phyloP scores from a whole-genome alignment of 345 rosid genomes.

The Melaleuca quinquenervia region DNA sequence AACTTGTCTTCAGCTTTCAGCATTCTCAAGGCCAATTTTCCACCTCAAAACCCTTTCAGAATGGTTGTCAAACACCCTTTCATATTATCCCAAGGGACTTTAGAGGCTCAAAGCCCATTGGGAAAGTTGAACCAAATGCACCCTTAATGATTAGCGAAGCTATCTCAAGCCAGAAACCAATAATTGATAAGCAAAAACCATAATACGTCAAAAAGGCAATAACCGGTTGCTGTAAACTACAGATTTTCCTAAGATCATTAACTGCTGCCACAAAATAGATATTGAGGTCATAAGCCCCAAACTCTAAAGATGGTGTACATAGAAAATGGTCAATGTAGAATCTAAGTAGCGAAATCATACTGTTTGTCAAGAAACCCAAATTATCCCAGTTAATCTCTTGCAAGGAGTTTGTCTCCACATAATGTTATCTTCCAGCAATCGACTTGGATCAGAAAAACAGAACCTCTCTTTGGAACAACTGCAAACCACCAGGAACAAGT shows the following conservation, averaged over 20 bases:
- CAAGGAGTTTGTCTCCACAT: conserved; percentile 69
- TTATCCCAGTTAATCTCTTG: conserved; percentile 26
- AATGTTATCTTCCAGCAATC: conserved; percentile 77
- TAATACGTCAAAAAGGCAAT: neutral
- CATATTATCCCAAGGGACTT: too few species aligned
- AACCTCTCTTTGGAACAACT: conserved; percentile 74
- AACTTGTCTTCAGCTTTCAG: too few species aligned
- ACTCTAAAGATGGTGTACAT: neutral
- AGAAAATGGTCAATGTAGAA: neutral
- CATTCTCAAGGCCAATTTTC: too few species aligned
- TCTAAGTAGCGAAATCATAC: neutral
- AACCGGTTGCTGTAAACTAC: neutral
- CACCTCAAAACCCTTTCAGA: too few species aligned
- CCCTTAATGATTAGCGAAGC: neutral
- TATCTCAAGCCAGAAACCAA: neutral
- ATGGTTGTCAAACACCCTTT: too few species aligned
- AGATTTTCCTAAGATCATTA: neutral
- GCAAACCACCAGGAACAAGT: conserved; percentile 2
- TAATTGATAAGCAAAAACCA: neutral
- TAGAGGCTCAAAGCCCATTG: too few species aligned
- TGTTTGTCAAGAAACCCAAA: neutral
- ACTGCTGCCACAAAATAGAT: neutral
- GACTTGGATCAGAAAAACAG: conserved; percentile 60
- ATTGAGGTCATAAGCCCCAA: neutral
- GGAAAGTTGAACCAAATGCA: too few species aligned